Base-by-base conservation (phyloP, 2,329 filamentous ascomycete species). In the Aureobasidium sp. region DNA sequence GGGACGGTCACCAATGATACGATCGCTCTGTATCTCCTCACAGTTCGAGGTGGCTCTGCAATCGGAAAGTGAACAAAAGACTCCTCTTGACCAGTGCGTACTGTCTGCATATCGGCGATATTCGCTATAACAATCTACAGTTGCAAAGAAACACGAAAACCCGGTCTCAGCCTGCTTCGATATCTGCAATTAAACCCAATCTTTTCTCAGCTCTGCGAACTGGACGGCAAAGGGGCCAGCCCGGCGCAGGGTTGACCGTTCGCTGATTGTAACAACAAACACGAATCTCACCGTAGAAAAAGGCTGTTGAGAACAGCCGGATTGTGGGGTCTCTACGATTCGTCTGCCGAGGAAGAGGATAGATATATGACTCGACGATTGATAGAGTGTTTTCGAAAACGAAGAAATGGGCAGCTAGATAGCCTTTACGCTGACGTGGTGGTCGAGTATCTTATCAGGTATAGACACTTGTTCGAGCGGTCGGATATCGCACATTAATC, bases 311-410 rank as follows among this genome's bases (percentile, higher is more conserved):
- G 31, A 58, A 58, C 27, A 58, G 42, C 55, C 55, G 31, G 42
- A 29, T 14, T 37, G 42, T 39, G 55, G 42, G 31, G 55, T n/a
- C 14, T 20, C 2, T 5, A 31, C 55, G 55, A 58, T n/a, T 58
- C 55, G 22, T n/a, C 15, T 20, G 27, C 55, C 31, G 42, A 58
- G 42, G 25, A 12, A 39, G 42, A 48, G 9, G 42, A 15, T 39
- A 17, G 29, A 58, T 58, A 58, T 58, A 58, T 58, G 55, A 58
- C 42, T 58, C 55, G 55, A 36, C 11, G n/a, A 27, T 42, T 5
- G 20, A 20, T 42, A 22, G 41, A 22, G 41, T 42, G 22, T 27
- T 45, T 45, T 45, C 14, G 42, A 17, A 27, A 12, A 42, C 17
- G 42, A 45, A 27, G 42, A 17, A 5, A 39, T 15, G 14, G 14